Conservation (phyloP, 805 yeast genomes). For the Tetrapisispora taiwanensis region DNA sequence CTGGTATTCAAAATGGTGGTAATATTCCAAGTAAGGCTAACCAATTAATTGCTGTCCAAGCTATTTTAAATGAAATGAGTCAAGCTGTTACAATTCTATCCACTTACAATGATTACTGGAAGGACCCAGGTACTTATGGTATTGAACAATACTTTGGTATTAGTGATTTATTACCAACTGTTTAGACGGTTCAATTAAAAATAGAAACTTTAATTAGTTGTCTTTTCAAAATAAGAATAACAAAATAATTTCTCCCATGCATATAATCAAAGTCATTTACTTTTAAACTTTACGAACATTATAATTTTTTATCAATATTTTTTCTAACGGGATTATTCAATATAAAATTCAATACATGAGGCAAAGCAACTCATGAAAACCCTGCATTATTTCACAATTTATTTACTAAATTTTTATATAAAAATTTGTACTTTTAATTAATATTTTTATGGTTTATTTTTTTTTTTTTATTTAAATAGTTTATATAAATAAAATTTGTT, state of each 20-base stretch:
- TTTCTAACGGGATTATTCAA: not conserved
- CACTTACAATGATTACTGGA: slow-evolving; percentile 82
- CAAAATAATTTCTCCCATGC: not conserved
- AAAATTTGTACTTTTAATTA: not conserved
- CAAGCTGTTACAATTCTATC: slow-evolving; percentile 62
- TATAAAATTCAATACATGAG: not conserved
- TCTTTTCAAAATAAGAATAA: not conserved
- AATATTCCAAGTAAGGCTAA: slow-evolving; percentile 63
- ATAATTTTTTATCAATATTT: not conserved
- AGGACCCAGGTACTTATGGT: slow-evolving; percentile 69
- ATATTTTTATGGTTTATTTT: not conserved
- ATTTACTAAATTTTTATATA: not conserved
- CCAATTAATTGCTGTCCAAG: slow-evolving; percentile 58
- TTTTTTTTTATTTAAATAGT: not conserved
- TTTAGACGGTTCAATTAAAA: not conserved
- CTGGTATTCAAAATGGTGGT: slow-evolving; percentile 59
- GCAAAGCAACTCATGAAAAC: not conserved
- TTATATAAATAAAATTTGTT: too few relatives aligned
- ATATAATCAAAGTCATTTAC: slow-evolving; percentile 1
- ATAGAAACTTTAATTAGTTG: not conserved
- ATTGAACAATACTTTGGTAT: slow-evolving; percentile 85
- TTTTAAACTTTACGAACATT: not conserved
- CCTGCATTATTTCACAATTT: not conserved
- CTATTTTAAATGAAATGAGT: slow-evolving; percentile 49
- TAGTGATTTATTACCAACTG: slow-evolving; percentile 25